Conservation (phyloP, 345 rosid species). For the Eutrema yunnanense region DNA sequence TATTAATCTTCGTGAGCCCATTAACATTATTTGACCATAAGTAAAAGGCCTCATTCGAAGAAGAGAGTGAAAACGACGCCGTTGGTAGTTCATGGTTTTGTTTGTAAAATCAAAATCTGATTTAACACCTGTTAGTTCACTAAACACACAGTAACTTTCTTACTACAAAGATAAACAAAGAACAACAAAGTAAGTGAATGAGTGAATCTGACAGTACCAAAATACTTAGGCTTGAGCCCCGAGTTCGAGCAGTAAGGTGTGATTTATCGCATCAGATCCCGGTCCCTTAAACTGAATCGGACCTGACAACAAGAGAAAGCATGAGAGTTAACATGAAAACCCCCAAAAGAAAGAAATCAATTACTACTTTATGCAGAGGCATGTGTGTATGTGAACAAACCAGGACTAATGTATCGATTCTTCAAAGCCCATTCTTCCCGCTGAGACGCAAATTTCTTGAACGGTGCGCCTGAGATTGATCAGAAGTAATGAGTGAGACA, state of each 20-base stretch:
- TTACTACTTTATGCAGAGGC: background rate
- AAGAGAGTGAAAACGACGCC: too few relatives aligned
- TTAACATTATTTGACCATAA: too few relatives aligned
- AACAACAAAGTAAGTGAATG: background rate
- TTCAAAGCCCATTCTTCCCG: conserved; percentile 83
- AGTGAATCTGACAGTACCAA: background rate
- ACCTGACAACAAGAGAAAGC: conserved; percentile 40
- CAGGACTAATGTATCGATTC: conserved; percentile 85
- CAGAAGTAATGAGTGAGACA: background rate
- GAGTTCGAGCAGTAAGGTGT: conserved; percentile 70
- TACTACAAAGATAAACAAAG: background rate
- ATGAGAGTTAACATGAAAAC: background rate
- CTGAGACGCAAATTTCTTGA: conserved; percentile 62
- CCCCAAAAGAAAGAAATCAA: background rate
- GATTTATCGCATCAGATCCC: conserved; percentile 51
- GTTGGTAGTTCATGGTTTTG: too few relatives aligned
- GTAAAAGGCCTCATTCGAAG: too few relatives aligned
- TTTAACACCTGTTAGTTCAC: background rate
- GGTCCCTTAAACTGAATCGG: conserved; percentile 90
- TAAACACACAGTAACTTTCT: background rate
- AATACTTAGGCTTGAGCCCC: conserved; percentile 44
- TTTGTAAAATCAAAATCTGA: too few relatives aligned
- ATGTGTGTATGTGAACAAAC: conserved; percentile 39
- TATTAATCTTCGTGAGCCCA: too few relatives aligned
- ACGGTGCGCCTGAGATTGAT: conserved; percentile 72